These are phyloP conservation scores for Fusarium sp. DNA, from an alignment of 2,329 filamentous ascomycete genomes.

Conservation along the genomic window DNA sequence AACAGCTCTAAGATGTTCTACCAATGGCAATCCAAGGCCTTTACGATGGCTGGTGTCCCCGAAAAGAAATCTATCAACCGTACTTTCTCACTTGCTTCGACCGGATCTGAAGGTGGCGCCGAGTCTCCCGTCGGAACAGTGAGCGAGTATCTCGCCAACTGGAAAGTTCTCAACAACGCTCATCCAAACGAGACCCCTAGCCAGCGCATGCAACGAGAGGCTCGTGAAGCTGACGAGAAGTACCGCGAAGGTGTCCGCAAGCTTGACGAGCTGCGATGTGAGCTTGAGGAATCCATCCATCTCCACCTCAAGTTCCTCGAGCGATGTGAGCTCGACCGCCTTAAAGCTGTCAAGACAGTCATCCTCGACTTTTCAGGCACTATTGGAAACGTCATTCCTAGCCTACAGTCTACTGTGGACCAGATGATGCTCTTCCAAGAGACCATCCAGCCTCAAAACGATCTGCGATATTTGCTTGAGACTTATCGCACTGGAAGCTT, in stretches of 20 bases:
- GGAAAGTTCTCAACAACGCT: conserved; percentile 86
- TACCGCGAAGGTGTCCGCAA: conserved; percentile 90
- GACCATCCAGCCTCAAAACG: conserved; percentile 92
- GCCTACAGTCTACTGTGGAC: conserved; percentile 93
- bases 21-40: conserved; percentile 94
- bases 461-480: conserved; percentile 92
- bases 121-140: conserved; percentile 88
- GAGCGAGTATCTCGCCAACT: conserved; percentile 88
- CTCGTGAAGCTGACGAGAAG: conserved; percentile 88
- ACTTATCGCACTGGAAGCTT: conserved; percentile 97
- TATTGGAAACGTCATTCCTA: conserved; percentile 97
- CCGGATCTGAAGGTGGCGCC: conserved; percentile 59
- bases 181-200: conserved; percentile 93
- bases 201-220: conserved; percentile 88
- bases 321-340: conserved; percentile 92
- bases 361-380: conserved; percentile 97
- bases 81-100: conserved; percentile 77
- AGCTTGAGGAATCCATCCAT: conserved; percentile 94
- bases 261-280: conserved; percentile 90
- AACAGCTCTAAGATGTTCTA: conserved; percentile 98
- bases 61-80: conserved; percentile 85
- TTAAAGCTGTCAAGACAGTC: conserved; percentile 98
- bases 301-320: conserved; percentile 95
- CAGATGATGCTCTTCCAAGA: conserved; percentile 99
- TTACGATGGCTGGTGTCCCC: conserved; percentile 85